These are phyloP conservation scores for Trebouxia sp. DNA, from an alignment of 139 green algal species.

Conservation along the genomic window DNA sequence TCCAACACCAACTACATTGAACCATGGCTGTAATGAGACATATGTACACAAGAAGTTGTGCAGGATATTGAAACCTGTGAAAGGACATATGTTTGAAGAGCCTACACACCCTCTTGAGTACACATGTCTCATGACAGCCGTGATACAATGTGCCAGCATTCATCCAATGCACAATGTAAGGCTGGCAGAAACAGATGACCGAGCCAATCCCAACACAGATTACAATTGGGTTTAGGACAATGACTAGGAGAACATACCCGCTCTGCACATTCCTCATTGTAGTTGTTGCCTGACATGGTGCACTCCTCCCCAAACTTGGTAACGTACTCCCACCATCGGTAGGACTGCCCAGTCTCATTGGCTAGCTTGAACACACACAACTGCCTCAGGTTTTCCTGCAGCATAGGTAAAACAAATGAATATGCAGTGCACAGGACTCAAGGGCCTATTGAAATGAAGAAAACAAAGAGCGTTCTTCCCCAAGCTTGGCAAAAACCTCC, in stretches of 20 bases:
- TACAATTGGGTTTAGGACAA: too few species aligned
- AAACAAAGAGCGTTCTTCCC: slow-evolving; percentile 72
- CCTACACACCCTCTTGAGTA: too few species aligned
- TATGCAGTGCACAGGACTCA: too few species aligned
- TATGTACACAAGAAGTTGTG: too few species aligned
- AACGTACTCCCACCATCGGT: slow-evolving; percentile 90
- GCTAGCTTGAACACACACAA: slow-evolving; percentile 85
- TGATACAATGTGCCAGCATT: too few species aligned
- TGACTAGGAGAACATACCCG: slow-evolving; percentile 49
- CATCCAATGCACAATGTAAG: background rate
- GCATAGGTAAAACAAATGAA: background rate
- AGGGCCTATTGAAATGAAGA: too few species aligned
- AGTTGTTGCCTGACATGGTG: slow-evolving; percentile 66
- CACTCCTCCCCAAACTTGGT: slow-evolving; percentile 71
- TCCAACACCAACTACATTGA: too few species aligned
- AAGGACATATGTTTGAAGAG: too few species aligned
- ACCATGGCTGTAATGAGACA: too few species aligned
- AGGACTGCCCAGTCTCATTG: slow-evolving; percentile 54
- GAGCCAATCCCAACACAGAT: background rate
- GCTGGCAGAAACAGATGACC: background rate
- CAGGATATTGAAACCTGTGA: too few species aligned
- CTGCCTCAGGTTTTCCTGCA: slow-evolving; percentile 85
- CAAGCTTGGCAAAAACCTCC: slow-evolving; percentile 84
- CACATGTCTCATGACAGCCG: too few species aligned
- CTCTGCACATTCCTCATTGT: slow-evolving; percentile 75